Evolutionary conservation across 768 basidiomycete species (phyloP), one percentile per base, ranked within the genome.

Genomic region (Bullera alba): DNA sequence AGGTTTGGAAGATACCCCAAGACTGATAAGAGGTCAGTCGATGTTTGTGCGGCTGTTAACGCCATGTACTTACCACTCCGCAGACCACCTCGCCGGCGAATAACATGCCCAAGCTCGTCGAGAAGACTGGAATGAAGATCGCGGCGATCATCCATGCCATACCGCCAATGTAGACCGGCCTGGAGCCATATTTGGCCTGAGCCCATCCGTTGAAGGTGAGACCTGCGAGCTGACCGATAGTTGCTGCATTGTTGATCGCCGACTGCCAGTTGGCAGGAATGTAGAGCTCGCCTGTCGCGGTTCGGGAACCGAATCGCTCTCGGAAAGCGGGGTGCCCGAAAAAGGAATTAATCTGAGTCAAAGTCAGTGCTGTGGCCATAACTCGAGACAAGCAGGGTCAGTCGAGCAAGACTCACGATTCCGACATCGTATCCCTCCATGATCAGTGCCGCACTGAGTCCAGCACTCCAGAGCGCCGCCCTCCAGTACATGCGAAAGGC

Each of bases 1-100:
- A 46, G 0, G 70, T 72, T 50, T 63, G 44, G 34, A 53, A 41
- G 15, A 56, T 54, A 32, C 59, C 62, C 59, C 59, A 60, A 12
- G 59, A 49, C 10, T n/a, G n/a, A n/a, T n/a, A n/a, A n/a, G n/a
- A n/a, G n/a, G n/a, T n/a, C n/a, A n/a, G n/a, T n/a, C n/a, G n/a
- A n/a, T n/a, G n/a, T n/a, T n/a, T n/a, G n/a, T n/a, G n/a, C n/a
- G n/a, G n/a, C n/a, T n/a, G n/a, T n/a, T n/a, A n/a, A n/a, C n/a
- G n/a, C n/a, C n/a, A n/a, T n/a, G n/a, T n/a, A n/a, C n/a, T n/a
- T n/a, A n/a, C n/a, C n/a, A 56, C 39, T 27, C 51, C 59, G 10
- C 27, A 39, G 34, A 62, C 42, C 26, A 59, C 23, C 10, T 56
- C 39, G 17, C 55, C 61, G 16, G 52, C 61, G 27, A 56, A 32